Evolutionary conservation across 176 grass and related monocot species (phyloP), one percentile per base, ranked within the genome.

Genomic region (Melocanna baccifera): DNA sequence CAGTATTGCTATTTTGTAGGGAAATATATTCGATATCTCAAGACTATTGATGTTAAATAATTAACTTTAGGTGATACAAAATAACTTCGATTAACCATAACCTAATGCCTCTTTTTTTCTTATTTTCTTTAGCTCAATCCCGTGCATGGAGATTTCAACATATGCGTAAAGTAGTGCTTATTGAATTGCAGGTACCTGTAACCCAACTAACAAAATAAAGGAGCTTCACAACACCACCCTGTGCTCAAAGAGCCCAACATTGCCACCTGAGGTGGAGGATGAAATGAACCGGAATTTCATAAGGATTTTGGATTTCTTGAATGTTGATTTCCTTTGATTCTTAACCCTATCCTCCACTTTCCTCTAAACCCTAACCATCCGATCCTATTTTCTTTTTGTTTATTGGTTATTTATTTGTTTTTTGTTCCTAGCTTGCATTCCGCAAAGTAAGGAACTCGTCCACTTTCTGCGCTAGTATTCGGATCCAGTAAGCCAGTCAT

Each of bases 201-300:
- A 90, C 86, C 65, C 79, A 74, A 55, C 70, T 77, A 81, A 95
- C 47, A 95, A 85, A 80, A 82, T 95, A 75, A 89, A 81, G 88
- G 91, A 53, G 56, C 89, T 98, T 83, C 96, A 98, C 58, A 92
- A 93, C 62, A 85, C 75, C 71, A 95, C 91, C 6, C 36, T 93
- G 79, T 98, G 96, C 83, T 90, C 93, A 40, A 92, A 90, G 19
- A 93, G 92, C 56, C 93, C 96, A 52, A 98, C 96, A 12, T 75
- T 98, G 32, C 93, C 93, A 9, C 79, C 89, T 9, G 93, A 93
- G 50, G 88, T 89, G 5, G 94, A 36, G 32, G 32, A n/a, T n/a
- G n/a, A n/a, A n/a, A n/a, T n/a, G n/a, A n/a, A n/a, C n/a, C n/a
- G n/a, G n/a, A n/a, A n/a, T n/a, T n/a, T n/a, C n/a, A n/a, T n/a